A percentile compares a stretch with the other conserved stretches of the same genome.
Conservation (phyloP, 768 basidiomycete genomes). For the Tricholoma hemisulphureum region DNA sequence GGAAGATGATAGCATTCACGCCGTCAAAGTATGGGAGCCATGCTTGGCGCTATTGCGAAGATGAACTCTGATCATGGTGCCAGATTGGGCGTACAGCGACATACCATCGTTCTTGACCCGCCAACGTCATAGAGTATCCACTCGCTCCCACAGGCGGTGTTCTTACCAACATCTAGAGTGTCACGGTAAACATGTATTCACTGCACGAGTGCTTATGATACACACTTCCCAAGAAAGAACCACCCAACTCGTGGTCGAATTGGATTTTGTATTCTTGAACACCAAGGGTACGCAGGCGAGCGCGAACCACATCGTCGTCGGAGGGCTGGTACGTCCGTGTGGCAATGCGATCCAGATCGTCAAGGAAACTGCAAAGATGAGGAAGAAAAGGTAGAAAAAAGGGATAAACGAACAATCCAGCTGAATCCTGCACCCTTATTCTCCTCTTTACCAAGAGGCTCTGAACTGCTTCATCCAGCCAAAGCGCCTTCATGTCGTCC, state of each 20-base stretch:
- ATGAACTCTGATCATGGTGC: neutral
- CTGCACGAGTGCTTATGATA: too few species aligned
- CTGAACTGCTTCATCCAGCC: slow-evolving; percentile 51
- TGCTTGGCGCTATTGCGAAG: slow-evolving; percentile 52
- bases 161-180: slow-evolving; percentile 10
- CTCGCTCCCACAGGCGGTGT: slow-evolving; percentile 41
- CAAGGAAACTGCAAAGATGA: slow-evolving; percentile 52
- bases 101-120: slow-evolving; percentile 55
- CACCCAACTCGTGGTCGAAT: slow-evolving; percentile 40
- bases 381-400: neutral
- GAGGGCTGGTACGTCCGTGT: slow-evolving; percentile 53
- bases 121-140: slow-evolving; percentile 74
- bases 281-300: slow-evolving; percentile 65
- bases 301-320: slow-evolving; percentile 64
- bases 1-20: slow-evolving; percentile 77
- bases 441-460: slow-evolving; percentile 45
- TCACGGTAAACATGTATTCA: neutral
- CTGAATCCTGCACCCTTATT: slow-evolving; percentile 53
- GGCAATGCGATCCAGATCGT: slow-evolving; percentile 63
- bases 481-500: slow-evolving; percentile 52
- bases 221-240: slow-evolving; percentile 12
- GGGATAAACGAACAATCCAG: slow-evolving; percentile 52
- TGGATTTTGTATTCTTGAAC: slow-evolving; percentile 68
- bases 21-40: slow-evolving; percentile 76
- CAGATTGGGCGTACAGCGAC: slow-evolving; percentile 16